Percentiles rank a stretch among this genome's conserved stretches.
Conservation (phyloP, 768 basidiomycete genomes). For the Calocera cornea region DNA sequence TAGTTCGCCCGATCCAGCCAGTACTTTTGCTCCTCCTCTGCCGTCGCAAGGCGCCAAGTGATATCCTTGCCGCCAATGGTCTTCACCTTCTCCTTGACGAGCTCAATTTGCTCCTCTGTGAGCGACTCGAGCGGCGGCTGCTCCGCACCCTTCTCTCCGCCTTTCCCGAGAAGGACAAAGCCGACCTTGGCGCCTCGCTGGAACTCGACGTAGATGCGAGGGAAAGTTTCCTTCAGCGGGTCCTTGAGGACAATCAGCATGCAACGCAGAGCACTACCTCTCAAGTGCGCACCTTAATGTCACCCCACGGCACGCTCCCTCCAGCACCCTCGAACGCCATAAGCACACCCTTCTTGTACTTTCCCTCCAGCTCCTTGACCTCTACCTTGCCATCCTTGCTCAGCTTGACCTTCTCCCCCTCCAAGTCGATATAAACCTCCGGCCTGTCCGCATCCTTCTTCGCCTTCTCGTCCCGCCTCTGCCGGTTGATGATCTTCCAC, state of each 20-base stretch:
- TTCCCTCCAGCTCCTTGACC: slow-evolving; percentile 29
- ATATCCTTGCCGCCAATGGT: slow-evolving; percentile 36
- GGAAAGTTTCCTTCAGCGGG: slow-evolving; percentile 36
- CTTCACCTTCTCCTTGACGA: slow-evolving; percentile 32
- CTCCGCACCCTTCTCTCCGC: not conserved
- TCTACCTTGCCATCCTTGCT: slow-evolving; percentile 33
- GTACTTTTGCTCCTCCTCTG: slow-evolving; percentile 17
- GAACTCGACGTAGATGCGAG: slow-evolving; percentile 37
- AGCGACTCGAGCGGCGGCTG: slow-evolving; percentile 33
- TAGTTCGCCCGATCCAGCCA: slow-evolving; percentile 16
- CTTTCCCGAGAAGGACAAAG: slow-evolving; percentile 37
- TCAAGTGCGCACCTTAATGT: slow-evolving; percentile 35
- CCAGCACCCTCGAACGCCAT: slow-evolving; percentile 47
- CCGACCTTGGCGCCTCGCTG: slow-evolving; percentile 34
- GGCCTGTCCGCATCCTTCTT: slow-evolving; percentile 27
- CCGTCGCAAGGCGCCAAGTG: slow-evolving; percentile 34
- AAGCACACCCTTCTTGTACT: slow-evolving; percentile 38
- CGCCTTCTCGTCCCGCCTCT: slow-evolving; percentile 17
- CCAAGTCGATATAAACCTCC: slow-evolving; percentile 48
- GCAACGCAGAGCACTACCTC: not conserved
- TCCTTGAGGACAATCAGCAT: slow-evolving; percentile 21
- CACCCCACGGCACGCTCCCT: slow-evolving; percentile 46
- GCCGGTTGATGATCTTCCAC: slow-evolving; percentile 45
- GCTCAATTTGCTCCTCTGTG: slow-evolving; percentile 54
- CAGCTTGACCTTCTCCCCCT: slow-evolving; percentile 26